Evolutionary conservation across 2,329 filamentous ascomycete genomes (phyloP).

Genomic region (Aspergillus japonicus): DNA sequence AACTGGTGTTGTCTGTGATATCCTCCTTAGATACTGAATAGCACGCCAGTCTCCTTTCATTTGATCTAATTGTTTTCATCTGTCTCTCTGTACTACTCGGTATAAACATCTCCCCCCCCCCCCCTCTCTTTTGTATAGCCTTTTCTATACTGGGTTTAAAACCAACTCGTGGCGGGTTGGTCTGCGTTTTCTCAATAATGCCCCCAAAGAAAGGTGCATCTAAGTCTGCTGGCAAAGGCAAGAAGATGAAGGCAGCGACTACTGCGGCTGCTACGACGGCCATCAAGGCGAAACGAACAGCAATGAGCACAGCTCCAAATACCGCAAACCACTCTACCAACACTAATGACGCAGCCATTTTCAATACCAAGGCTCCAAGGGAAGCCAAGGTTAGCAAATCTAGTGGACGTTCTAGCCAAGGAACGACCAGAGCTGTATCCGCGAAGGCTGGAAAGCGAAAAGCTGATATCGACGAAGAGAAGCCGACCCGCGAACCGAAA

Average conservation of each 20-base stretch:
- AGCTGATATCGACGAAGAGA: slow-evolving; percentile 30
- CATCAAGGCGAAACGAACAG: slow-evolving; percentile 5
- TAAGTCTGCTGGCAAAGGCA: slow-evolving; percentile 20
- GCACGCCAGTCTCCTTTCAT: slow-evolving; percentile 7
- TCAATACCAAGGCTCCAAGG: slow-evolving; percentile 22
- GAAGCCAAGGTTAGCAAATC: slow-evolving; percentile 25
- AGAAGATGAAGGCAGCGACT: slow-evolving; percentile 22
- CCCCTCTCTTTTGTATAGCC: slow-evolving; percentile 5
- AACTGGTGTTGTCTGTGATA: background rate
- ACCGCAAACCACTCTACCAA: slow-evolving; percentile 20
- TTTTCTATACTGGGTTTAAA: background rate
- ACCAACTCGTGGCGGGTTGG: background rate
- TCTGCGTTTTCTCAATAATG: slow-evolving; percentile 17
- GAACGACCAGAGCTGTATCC: slow-evolving; percentile 18
- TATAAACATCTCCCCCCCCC: too few species aligned
- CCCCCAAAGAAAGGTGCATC: slow-evolving; percentile 31
- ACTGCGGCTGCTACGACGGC: slow-evolving; percentile 27
- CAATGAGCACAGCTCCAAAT: background rate
- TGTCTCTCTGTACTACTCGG: too few species aligned
- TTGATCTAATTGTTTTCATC: too few species aligned
- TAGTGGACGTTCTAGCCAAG: slow-evolving; percentile 17
- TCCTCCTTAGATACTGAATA: background rate
- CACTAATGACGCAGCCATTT: slow-evolving; percentile 17
- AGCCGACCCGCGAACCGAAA: slow-evolving; percentile 30
- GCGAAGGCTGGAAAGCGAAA: slow-evolving; percentile 34